Conservation (phyloP, 2,329 filamentous ascomycete genomes). For the Aspergillus aculeatinus region DNA sequence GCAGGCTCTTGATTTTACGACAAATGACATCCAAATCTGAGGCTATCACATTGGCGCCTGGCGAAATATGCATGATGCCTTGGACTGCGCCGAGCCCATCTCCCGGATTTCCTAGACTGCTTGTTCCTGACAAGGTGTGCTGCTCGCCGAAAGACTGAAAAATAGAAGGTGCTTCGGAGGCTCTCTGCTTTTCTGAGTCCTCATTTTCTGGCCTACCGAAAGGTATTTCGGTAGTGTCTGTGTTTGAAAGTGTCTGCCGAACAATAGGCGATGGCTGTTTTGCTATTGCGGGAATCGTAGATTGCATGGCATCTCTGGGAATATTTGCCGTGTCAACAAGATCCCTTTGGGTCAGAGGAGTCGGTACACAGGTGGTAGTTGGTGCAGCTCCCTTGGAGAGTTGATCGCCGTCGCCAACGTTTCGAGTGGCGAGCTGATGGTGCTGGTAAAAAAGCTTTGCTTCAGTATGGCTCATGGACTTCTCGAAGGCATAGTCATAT, state of each 20-base stretch:
- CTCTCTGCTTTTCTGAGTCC: background rate
- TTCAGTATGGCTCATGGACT: slow-evolving; percentile 89
- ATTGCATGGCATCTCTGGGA: background rate
- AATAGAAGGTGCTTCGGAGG: slow-evolving; percentile 3
- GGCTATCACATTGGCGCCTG: slow-evolving; percentile 76
- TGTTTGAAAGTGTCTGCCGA: background rate
- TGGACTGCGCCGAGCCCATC: slow-evolving; percentile 62
- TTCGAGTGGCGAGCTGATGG: slow-evolving; percentile 65
- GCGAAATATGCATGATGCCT: slow-evolving; percentile 63
- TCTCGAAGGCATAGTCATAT: slow-evolving; percentile 91
- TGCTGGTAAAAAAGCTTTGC: slow-evolving; percentile 95
- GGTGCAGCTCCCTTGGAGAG: background rate
- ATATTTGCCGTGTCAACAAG: background rate
- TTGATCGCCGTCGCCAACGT: slow-evolving; percentile 30
- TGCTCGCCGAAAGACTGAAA: background rate
- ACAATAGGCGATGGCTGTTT: background rate
- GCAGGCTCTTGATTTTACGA: slow-evolving; percentile 82
- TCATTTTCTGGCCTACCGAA: background rate
- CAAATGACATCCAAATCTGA: slow-evolving; percentile 84
- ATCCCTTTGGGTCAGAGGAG: background rate
- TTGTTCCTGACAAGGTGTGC: background rate
- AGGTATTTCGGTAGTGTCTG: background rate
- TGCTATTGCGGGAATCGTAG: background rate
- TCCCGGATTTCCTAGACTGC: slow-evolving; percentile 37
- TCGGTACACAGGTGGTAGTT: background rate